phyloP scores from a whole-genome alignment of 768 basidiomycete species.

The Myochromella boudieri region DNA sequence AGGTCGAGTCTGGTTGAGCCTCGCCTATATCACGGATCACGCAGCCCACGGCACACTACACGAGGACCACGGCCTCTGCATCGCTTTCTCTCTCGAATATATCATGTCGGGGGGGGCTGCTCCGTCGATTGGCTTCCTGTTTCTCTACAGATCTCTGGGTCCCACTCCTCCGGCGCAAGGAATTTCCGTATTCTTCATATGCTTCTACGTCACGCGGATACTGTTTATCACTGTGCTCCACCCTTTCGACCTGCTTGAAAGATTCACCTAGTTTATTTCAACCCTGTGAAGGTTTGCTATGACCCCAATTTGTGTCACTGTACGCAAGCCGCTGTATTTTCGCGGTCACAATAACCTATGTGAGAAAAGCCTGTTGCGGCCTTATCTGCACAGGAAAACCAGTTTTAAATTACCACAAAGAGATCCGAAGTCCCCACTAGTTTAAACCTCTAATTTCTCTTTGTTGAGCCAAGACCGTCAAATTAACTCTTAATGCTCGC shows the following conservation, averaged over 20 bases:
- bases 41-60: not conserved
- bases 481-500: too few relatives aligned
- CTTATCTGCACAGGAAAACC: too few relatives aligned
- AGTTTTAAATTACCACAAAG: too few relatives aligned
- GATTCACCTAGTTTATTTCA: not conserved
- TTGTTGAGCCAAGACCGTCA: too few relatives aligned
- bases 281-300: not conserved
- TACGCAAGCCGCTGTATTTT: too few relatives aligned
- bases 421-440: too few relatives aligned
- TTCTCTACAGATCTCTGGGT: slow-evolving; percentile 1
- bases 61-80: slow-evolving; percentile 4
- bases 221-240: not conserved
- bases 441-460: too few relatives aligned
- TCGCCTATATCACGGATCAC: not conserved
- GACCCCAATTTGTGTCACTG: not conserved
- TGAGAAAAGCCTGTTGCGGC: too few relatives aligned
- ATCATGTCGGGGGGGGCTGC: too few relatives aligned
- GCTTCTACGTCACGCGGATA: not conserved
- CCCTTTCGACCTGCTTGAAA: not conserved
- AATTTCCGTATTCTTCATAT: slow-evolving; percentile 4
- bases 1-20: not conserved
- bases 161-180: slow-evolving; percentile 1
- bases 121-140: not conserved
- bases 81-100: too few relatives aligned
- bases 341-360: too few relatives aligned